Evolutionary conservation across 2,329 filamentous ascomycete species (phyloP), one percentile per base, ranked within the genome.

Genomic region (Purpureocillium takamizusanense): DNA sequence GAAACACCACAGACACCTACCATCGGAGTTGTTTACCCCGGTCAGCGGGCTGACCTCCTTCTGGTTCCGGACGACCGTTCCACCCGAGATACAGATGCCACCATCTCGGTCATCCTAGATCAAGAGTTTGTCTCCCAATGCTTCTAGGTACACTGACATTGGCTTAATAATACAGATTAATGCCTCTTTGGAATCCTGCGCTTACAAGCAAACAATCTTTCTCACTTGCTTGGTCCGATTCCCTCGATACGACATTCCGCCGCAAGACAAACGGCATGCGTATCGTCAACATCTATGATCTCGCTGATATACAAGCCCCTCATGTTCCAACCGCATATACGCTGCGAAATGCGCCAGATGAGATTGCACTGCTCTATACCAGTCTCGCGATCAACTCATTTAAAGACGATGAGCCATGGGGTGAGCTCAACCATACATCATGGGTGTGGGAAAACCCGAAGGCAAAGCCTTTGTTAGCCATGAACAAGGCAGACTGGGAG

Each of bases 381-480:
- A 46, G 39, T 34, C 29, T 47, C 4, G 28, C 33, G 29, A 42
- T 42, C 25, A 43, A 40, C 32, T 38, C 39, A 8, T 42, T 39
- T 15, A 41, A 42, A 15, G 31, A 46, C 13, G 36, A 47, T 23
- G 39, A 42, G 29, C 45, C 45, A 11, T 45, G 41, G 41, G 45
- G 39, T 21, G 41, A 45, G 16, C 25, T 47, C 29, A 47, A 47
- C 30, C 45, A 42, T 36, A 46, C 43, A 1, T 45, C 43, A 13
- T 45, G 41, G 38, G 36, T 42, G 4, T 40, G 35, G 34, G 35
- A 34, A 13, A 29, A 45, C 15, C 35, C 43, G 3, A 31, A 15
- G 7, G 43, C 43, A 17, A 45, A 42, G 23, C 43, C 43, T 4
- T 18, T 45, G 8, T 37, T 45, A 11, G 40, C 43, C 7, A 15